Base-by-base conservation (phyloP, 495 filamentous ascomycete species). In the Tuber aestivum region DNA sequence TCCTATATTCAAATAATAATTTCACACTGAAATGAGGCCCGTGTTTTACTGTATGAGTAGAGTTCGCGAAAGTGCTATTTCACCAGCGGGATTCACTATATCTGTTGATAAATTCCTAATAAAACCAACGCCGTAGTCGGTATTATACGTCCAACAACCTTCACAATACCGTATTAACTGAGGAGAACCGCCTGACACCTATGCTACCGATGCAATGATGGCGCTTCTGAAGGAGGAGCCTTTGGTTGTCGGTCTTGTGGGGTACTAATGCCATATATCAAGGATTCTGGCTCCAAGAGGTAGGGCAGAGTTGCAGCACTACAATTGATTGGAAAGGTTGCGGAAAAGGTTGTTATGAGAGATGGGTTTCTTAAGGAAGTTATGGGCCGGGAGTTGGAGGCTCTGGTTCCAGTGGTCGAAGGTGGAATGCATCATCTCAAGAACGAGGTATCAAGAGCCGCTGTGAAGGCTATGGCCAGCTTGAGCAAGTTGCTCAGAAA, bases 391-490 rank as follows among this genome's bases (percentile, higher is more conserved):
- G 92, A 92, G 80, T 88, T 99, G 6, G 95, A 96, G 80, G 88
- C 90, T 35, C 84, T 99, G 79, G 98, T 99, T 78, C 95, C 95
- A 9, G 87, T 97, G 48, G 94, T 95, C 42, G 95, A 99, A 86
- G 87, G 87, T 70, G 94, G 93, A 76, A 97, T 99, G 94, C 93
- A 97, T 83, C 95, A 99, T 84, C 86, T 99, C 78, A 99, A 98
- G 87, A 80, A 86, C 74, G 95, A 99, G 77, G 94, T 93, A 70
- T 89, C 91, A 80, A 97, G 97, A 86, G 92, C 94, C 85, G 91
- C 96, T 37, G 85, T 91, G 84, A 92, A 93, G 85, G 92, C 94
- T 18, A 97, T 98, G 94, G 92, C 88, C 76, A 92, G 92, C 41
- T 85, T 99, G 61, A 96, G 94, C 18, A 92, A 92, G 18, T 89